Evolutionary conservation across 495 filamentous ascomycete species (phyloP).

Genomic region (Filosporella fistucella): DNA sequence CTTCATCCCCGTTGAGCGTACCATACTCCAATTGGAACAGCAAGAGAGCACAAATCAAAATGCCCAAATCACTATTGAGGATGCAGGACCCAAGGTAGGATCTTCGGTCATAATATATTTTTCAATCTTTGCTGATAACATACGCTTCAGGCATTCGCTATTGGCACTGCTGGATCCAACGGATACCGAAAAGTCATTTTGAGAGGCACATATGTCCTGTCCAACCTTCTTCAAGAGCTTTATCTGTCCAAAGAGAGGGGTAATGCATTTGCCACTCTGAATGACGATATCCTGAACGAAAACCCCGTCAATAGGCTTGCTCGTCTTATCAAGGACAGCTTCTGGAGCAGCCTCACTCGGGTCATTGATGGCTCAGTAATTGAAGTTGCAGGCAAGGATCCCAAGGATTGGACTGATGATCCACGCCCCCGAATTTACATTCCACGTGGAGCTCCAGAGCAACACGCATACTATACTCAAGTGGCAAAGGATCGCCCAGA

Average conservation of each 20-base stretch:
- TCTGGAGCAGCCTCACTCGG: constrained; percentile 86
- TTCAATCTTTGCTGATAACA: constrained; percentile 8
- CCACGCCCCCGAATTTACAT: constrained; percentile 90
- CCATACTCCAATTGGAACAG: constrained; percentile 63
- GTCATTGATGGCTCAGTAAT: constrained; percentile 87
- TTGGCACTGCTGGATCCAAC: constrained; percentile 85
- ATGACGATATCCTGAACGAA: constrained; percentile 83
- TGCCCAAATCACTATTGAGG: constrained; percentile 95
- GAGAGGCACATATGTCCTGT: constrained; percentile 92
- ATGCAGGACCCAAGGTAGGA: constrained; percentile 82
- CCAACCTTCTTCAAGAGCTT: constrained; percentile 90
- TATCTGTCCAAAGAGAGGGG: constrained; percentile 84
- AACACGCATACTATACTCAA: constrained; percentile 79
- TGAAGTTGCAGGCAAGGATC: constrained; percentile 75
- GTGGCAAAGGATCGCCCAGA: constrained; percentile 73
- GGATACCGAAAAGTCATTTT: constrained; percentile 81
- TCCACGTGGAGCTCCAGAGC: constrained; percentile 76
- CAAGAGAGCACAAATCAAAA: constrained; percentile 90
- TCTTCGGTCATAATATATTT: neutral
- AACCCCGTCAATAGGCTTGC: constrained; percentile 85
- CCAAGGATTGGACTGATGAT: constrained; percentile 87
- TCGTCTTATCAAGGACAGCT: constrained; percentile 78
- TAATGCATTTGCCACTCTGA: constrained; percentile 77
- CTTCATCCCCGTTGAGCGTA: constrained; percentile 65
- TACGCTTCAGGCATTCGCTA: constrained; percentile 56